Evolutionary conservation across 768 basidiomycete genomes (phyloP), one percentile per base, ranked within the genome.

Genomic region (Glaciozyma martinii): DNA sequence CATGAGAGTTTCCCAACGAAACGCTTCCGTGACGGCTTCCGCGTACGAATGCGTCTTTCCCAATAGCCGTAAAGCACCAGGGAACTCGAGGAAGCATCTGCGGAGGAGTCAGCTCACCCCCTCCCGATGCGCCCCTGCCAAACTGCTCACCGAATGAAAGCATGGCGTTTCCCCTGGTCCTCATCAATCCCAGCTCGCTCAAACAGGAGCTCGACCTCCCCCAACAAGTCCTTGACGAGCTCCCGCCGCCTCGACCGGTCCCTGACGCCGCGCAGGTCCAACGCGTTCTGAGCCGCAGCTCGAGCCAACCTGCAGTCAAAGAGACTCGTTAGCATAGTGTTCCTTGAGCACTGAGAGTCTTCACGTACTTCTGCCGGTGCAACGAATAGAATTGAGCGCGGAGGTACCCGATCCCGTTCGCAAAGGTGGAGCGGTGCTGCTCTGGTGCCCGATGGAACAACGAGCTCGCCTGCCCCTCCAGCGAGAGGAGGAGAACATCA

Each of bases 171-270:
- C 37, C 40, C 40, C 23, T 58, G 40, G 32, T 63, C 62, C 6
- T 63, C 62, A 8, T 8, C 13, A 0, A 63, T 18, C 0, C 56
- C 60, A 1, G 55, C 65, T 5, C 56, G 59, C 3, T 44, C 44
- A 33, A 62, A 61, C 3, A 66, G 65, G 6, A 50, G 43, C 23
- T 66, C 65, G 49, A 66, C 42, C n/a, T 66, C 65, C 57, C 33
- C 32, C 3, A 66, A n/a, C 15, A 66, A 46, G 23, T 66, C 60
- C 27, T 58, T 50, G n/a, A 66, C 42, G 2, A 16, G 27, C 32
- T 66, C 64, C 3, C 32, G 10, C 1, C 64, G 30, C 13, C 30
- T 27, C 2, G 54, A 53, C 2, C 49, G 59, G 18, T 57, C 54
- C 6, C 55, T 46, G n/a, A 66, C 61, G 4, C 49, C 49, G 1